phyloP scores from a whole-genome alignment of 495 filamentous ascomycete genomes.

The Astrothelium subdiscretum region DNA sequence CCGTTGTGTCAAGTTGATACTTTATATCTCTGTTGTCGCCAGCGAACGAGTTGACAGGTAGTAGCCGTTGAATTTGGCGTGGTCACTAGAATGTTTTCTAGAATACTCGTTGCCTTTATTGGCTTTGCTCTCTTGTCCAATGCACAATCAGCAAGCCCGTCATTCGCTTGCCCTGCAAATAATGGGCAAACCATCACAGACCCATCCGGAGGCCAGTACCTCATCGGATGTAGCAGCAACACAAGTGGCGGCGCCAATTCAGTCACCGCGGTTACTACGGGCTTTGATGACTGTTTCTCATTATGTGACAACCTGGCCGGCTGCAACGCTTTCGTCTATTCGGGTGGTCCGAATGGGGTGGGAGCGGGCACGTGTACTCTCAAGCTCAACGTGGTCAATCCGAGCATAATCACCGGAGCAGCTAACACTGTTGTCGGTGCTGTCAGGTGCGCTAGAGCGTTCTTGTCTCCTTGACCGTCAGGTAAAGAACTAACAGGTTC shows the following conservation, averaged over 20 bases:
- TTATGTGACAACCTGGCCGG: slow-evolving; percentile 4
- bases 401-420: background rate
- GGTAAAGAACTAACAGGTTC: background rate
- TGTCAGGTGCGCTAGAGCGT: background rate
- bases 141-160: background rate
- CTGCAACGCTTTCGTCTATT: slow-evolving; percentile 8
- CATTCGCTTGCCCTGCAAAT: slow-evolving; percentile 6
- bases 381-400: background rate
- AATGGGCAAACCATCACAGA: slow-evolving; percentile 6
- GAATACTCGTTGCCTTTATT: background rate
- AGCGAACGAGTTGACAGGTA: too few relatives aligned
- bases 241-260: slow-evolving; percentile 1
- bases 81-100: background rate
- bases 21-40: too few relatives aligned
- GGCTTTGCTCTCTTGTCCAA: background rate
- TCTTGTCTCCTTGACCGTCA: background rate
- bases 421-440: slow-evolving; percentile 1
- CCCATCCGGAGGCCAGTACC: slow-evolving; percentile 6
- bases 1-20: too few relatives aligned
- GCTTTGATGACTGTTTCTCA: slow-evolving; percentile 10
- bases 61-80: too few relatives aligned
- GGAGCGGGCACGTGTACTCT: slow-evolving; percentile 9
- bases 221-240: slow-evolving; percentile 4
- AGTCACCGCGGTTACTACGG: background rate
- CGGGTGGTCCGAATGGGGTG: slow-evolving; percentile 10